Conservation (phyloP, 139 green algal species). For the Pleodorina starrii region DNA sequence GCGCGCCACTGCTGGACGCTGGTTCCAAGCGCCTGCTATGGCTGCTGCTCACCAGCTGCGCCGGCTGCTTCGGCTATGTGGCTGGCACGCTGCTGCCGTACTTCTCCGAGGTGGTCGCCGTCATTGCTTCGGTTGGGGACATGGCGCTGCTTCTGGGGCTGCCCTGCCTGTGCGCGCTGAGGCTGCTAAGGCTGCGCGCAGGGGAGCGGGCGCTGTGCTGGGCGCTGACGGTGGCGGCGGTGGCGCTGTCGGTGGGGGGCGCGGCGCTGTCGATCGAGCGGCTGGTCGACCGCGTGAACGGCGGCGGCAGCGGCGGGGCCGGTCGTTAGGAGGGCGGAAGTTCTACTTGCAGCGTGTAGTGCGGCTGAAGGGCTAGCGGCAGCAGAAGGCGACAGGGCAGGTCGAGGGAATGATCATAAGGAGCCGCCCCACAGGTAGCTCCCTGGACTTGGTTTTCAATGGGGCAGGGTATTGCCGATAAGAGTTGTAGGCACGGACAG, state of each 20-base stretch:
- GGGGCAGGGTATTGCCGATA: no score
- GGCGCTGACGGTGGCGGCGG: conserved; percentile 22
- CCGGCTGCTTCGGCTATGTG: conserved; percentile 30
- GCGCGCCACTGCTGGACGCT: conserved; percentile 14
- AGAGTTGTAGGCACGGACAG: no score
- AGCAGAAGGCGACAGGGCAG: no score
- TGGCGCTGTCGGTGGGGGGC: conserved; percentile 37
- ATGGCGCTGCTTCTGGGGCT: conserved; percentile 54
- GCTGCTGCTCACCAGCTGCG: conserved; percentile 41
- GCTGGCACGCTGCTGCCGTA: conserved; percentile 52
- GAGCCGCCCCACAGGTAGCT: no score
- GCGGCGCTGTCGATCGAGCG: conserved; percentile 44
- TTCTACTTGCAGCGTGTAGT: no score
- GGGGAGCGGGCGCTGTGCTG: conserved; percentile 43
- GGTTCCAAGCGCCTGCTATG: conserved; percentile 41
- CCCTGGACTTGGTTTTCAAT: no score
- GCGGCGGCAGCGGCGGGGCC: background rate
- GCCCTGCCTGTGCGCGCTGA: conserved; percentile 55
- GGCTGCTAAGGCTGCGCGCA: conserved; percentile 34
- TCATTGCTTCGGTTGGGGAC: conserved; percentile 61
- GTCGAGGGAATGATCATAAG: no score
- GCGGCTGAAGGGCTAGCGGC: no score
- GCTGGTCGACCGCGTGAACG: background rate
- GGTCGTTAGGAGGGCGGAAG: no score
- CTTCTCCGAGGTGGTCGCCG: conserved; percentile 55